These are phyloP conservation scores for Hymenochaete sp. DNA, from an alignment of 1,284 basidiomycete genomes.

Conservation along the genomic window DNA sequence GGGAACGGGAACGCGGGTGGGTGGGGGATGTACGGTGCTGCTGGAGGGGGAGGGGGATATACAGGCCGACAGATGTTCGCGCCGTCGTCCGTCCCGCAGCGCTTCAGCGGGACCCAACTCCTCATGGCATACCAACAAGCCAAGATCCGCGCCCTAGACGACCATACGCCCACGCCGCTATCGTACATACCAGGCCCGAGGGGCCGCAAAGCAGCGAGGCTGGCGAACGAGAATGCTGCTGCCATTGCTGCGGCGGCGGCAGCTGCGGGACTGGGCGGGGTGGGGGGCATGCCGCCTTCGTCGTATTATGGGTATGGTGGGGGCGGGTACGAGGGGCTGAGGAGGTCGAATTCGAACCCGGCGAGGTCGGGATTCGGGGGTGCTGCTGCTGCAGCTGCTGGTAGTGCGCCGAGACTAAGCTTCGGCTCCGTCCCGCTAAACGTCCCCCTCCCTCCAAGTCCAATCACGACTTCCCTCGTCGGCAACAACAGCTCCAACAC, in stretches of 20 bases:
- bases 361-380: not conserved
- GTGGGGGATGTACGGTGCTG: no score
- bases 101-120: slow-evolving; percentile 5
- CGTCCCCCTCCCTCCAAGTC: slow-evolving; percentile 20
- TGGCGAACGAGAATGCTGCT: slow-evolving; percentile 20
- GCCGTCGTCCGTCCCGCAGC: slow-evolving; percentile 19
- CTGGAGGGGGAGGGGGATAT: no score
- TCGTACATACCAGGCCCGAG: slow-evolving; percentile 4
- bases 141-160: slow-evolving; percentile 9
- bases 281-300: not conserved
- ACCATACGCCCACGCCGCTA: slow-evolving; percentile 10
- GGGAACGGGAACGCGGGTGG: no score
- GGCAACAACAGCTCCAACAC: no score
- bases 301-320: slow-evolving; percentile 1
- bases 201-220: slow-evolving; percentile 9
- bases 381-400: not conserved
- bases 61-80: slow-evolving; percentile 20
- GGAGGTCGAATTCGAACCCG: slow-evolving; percentile 28
- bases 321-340: slow-evolving; percentile 26
- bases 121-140: slow-evolving; percentile 12
- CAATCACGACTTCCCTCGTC: slow-evolving; percentile 10
- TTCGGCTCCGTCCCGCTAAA: slow-evolving; percentile 21
- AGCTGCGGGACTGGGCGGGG: not conserved
- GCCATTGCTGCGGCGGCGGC: not conserved
- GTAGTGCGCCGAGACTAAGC: slow-evolving; percentile 20